Percentiles rank a stretch among this genome's conserved stretches.
These are phyloP conservation scores for Aspergillus olivimuriae DNA, from an alignment of 495 filamentous ascomycete genomes.

Conservation along the genomic window DNA sequence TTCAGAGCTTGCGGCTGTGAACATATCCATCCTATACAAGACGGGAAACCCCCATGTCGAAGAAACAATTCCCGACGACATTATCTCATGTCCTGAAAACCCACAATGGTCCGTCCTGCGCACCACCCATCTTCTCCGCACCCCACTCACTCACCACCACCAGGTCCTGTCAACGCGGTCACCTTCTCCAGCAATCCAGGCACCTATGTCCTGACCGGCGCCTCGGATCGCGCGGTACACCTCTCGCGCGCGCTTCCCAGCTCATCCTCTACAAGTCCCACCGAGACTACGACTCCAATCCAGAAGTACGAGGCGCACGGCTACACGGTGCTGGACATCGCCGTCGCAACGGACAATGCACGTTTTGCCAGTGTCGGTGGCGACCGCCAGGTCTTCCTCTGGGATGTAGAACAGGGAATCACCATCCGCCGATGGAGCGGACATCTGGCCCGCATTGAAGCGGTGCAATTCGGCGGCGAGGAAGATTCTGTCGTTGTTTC, in stretches of 20 bases:
- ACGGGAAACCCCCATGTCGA: constrained; percentile 22
- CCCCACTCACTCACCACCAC: not conserved
- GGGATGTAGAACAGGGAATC: constrained; percentile 77
- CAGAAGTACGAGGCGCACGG: constrained; percentile 86
- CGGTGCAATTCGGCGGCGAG: constrained; percentile 67
- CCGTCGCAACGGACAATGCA: constrained; percentile 69
- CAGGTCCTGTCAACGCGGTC: constrained; percentile 37
- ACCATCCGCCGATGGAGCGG: constrained; percentile 71
- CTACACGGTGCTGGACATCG: constrained; percentile 79
- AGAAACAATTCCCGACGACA: constrained; percentile 26
- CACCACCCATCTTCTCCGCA: not conserved
- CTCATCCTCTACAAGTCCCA: constrained; percentile 25
- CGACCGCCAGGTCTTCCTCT: constrained; percentile 83
- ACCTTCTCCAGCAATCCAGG: constrained; percentile 34
- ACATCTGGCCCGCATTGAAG: constrained; percentile 68
- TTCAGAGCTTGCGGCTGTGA: too few relatives aligned
- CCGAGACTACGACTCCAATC: constrained; percentile 52
- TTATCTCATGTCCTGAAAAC: constrained; percentile 40
- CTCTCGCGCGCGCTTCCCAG: constrained; percentile 63
- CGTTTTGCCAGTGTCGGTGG: constrained; percentile 78
- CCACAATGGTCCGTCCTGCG: constrained; percentile 31
- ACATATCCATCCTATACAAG: not conserved
- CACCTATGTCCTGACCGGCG: constrained; percentile 70
- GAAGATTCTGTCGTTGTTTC: constrained; percentile 63
- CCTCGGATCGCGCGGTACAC: constrained; percentile 75